These are phyloP conservation scores for Lactifluus subvellereus DNA, from an alignment of 768 basidiomycete genomes.

Conservation along the genomic window DNA sequence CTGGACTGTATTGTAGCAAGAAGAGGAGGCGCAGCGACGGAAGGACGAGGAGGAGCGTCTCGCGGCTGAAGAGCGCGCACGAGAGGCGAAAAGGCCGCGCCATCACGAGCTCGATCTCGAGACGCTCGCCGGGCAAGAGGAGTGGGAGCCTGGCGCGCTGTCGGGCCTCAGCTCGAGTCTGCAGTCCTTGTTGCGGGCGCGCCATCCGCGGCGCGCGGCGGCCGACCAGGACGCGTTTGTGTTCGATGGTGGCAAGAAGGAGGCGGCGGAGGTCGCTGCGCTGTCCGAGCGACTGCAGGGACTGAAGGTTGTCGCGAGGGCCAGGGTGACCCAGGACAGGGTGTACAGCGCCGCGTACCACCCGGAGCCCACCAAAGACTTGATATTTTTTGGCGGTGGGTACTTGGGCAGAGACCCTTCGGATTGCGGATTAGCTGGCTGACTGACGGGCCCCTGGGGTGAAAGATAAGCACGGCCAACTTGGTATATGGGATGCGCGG, in stretches of 20 bases:
- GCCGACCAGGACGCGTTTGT: conserved; percentile 48
- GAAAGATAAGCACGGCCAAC: conserved; percentile 73
- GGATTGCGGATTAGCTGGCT: background rate
- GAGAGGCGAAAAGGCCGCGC: conserved; percentile 62
- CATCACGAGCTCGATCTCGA: conserved; percentile 57
- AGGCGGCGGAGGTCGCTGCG: conserved; percentile 44
- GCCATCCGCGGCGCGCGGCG: conserved; percentile 37
- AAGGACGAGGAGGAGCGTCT: conserved; percentile 58
- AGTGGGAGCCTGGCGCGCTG: conserved; percentile 42
- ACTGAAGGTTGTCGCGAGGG: conserved; percentile 64
- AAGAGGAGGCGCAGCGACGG: conserved; percentile 43
- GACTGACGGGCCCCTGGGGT: background rate
- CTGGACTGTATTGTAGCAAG: conserved; percentile 34
- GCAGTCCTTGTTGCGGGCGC: conserved; percentile 34
- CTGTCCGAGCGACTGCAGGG: conserved; percentile 49
- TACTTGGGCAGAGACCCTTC: background rate
- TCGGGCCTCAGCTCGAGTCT: conserved; percentile 43
- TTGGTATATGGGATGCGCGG: conserved; percentile 84
- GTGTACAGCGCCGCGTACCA: conserved; percentile 79
- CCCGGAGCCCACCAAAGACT: conserved; percentile 70
- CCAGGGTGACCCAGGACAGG: conserved; percentile 72
- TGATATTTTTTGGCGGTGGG: conserved; percentile 82
- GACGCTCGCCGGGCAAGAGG: conserved; percentile 42
- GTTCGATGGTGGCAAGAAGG: conserved; percentile 42
- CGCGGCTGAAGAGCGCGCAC: conserved; percentile 55